Conservation (phyloP, 371 early-diverging fungal species). For the Zopfochytrium polystomum region DNA sequence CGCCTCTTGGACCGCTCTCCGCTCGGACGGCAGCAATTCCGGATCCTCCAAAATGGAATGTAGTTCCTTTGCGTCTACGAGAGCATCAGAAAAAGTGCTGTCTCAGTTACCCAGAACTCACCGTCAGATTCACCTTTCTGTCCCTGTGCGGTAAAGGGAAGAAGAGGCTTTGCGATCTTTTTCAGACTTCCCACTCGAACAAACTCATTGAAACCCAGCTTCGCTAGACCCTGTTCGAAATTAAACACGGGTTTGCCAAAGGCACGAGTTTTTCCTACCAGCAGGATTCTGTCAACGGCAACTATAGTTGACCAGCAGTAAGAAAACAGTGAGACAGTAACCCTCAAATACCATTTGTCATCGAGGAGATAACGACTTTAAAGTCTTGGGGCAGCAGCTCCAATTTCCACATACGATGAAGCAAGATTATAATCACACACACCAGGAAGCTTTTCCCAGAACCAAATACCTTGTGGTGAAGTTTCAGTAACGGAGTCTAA, state of each 20-base stretch:
- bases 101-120: neutral
- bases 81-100: neutral
- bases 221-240: constrained; percentile 43
- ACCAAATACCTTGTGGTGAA: constrained; percentile 60
- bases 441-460: constrained; percentile 80
- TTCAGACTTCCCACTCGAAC: constrained; percentile 83
- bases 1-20: constrained; percentile 58
- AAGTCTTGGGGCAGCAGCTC: constrained; percentile 22
- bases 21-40: constrained; percentile 44
- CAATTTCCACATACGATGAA: constrained; percentile 52
- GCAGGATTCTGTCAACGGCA: constrained; percentile 85
- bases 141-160: constrained; percentile 38
- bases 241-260: neutral
- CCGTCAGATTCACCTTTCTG: constrained; percentile 28
- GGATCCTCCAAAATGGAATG: constrained; percentile 66
- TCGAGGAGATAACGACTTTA: constrained; percentile 39
- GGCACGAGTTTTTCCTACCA: constrained; percentile 23
- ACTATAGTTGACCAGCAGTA: constrained; percentile 43
- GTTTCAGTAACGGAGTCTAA: constrained; percentile 3
- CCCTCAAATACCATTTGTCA: constrained; percentile 44
- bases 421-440: constrained; percentile 70
- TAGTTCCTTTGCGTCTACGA: constrained; percentile 65
- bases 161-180: constrained; percentile 58
- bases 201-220: constrained; percentile 72
- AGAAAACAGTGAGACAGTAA: constrained; percentile 6